Conservation (phyloP, 1,284 basidiomycete species). For the Melampsora larici-populina region DNA sequence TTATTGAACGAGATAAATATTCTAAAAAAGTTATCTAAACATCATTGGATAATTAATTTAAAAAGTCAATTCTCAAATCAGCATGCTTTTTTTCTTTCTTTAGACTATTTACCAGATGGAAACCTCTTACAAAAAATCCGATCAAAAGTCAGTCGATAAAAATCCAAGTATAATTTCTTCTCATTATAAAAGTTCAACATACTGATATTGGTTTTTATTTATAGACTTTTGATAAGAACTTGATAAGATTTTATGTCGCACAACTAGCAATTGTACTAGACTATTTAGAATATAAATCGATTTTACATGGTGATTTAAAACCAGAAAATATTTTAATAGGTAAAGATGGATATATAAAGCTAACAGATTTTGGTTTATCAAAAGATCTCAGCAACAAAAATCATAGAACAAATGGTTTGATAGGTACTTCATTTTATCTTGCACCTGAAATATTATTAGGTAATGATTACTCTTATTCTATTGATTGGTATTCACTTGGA, state of each 20-base stretch:
- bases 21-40: neutral
- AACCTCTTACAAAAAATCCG: neutral
- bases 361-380: neutral
- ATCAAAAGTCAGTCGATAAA: too few species aligned
- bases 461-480: neutral
- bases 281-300: neutral
- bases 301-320: neutral
- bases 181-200: too few species aligned
- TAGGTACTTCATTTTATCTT: neutral
- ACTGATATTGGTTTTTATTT: too few species aligned
- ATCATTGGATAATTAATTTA: neutral
- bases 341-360: conserved; percentile 3
- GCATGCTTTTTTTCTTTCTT: neutral
- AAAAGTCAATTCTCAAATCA: neutral
- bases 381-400: neutral
- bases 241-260: neutral
- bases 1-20: neutral
- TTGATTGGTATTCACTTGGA: neutral
- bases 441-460: neutral
- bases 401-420: neutral
- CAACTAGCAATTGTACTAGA: neutral
- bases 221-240: neutral
- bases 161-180: too few species aligned
- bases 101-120: neutral
- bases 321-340: neutral